These are phyloP conservation scores for Sarocladium brachiariae DNA, from an alignment of 2,329 filamentous ascomycete genomes.

Conservation along the genomic window DNA sequence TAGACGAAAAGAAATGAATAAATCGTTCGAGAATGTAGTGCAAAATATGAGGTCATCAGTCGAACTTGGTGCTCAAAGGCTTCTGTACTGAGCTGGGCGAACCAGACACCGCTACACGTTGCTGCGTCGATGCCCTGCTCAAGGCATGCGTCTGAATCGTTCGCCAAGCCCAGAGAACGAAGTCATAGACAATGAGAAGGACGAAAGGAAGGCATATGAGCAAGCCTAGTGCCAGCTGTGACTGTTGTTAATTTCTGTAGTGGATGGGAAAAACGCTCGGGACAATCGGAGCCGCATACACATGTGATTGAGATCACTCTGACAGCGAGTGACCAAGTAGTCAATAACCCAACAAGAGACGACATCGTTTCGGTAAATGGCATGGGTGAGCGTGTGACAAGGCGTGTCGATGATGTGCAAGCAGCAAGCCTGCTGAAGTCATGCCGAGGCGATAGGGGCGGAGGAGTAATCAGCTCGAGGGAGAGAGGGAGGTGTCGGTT, in stretches of 20 bases:
- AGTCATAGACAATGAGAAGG: slow-evolving; percentile 42
- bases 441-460: neutral
- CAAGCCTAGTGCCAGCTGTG: slow-evolving; percentile 37
- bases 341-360: slow-evolving; percentile 19
- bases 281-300: slow-evolving; percentile 18
- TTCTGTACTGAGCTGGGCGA: neutral
- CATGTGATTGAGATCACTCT: slow-evolving; percentile 31
- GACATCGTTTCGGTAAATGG: slow-evolving; percentile 16
- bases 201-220: slow-evolving; percentile 39
- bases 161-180: slow-evolving; percentile 47
- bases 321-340: slow-evolving; percentile 25
- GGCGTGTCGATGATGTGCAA: neutral
- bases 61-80: slow-evolving; percentile 5
- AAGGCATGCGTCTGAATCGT: slow-evolving; percentile 10
- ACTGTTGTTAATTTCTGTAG: slow-evolving; percentile 7
- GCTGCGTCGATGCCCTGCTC: neutral
- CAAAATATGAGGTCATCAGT: neutral
- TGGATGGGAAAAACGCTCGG: neutral
- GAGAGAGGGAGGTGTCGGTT: neutral
- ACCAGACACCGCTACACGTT: neutral
- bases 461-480: neutral
- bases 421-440: no score
- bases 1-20: slow-evolving; percentile 7
- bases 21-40: neutral
- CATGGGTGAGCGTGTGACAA: neutral